Evolutionary conservation across 2,329 filamentous ascomycete species (phyloP).

Genomic region (Paracorniculantispora psalliotae): DNA sequence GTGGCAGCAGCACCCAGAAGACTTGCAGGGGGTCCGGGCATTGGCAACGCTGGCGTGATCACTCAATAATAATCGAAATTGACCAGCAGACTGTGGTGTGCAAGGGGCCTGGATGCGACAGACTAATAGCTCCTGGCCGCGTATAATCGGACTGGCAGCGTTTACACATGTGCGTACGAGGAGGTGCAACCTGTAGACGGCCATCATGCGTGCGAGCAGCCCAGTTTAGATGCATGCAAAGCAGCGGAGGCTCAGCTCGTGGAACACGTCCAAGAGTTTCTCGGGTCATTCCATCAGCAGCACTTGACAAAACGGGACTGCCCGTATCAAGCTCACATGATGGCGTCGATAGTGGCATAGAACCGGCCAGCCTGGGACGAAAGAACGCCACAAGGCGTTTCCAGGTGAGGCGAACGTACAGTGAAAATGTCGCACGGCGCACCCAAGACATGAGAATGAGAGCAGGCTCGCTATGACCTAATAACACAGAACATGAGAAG

Average conservation of each 20-base stretch:
- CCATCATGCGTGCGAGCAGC: neutral
- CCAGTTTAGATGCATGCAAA: neutral
- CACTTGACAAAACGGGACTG: neutral
- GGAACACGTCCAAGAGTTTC: neutral
- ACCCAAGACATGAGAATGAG: neutral
- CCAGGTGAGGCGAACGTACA: constrained; percentile 9
- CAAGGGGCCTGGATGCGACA: neutral
- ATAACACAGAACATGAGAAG: neutral
- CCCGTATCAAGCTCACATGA: constrained; percentile 1
- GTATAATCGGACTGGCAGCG: neutral
- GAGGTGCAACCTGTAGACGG: neutral
- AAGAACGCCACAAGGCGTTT: constrained; percentile 5
- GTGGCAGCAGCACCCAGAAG: neutral
- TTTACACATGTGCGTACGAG: too few species aligned
- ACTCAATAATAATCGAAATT: neutral
- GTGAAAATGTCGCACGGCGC: neutral
- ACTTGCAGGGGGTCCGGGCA: constrained; percentile 3
- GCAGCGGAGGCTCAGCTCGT: neutral
- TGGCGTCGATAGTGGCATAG: constrained; percentile 8
- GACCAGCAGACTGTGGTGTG: neutral
- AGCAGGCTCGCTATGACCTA: neutral
- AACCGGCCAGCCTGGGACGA: neutral
- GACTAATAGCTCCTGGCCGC: neutral
- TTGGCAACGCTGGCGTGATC: constrained; percentile 6
- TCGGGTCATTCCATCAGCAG: neutral